These are phyloP conservation scores for Solanum paucissectum DNA, from an alignment of 257 asterid species.

Conservation along the genomic window DNA sequence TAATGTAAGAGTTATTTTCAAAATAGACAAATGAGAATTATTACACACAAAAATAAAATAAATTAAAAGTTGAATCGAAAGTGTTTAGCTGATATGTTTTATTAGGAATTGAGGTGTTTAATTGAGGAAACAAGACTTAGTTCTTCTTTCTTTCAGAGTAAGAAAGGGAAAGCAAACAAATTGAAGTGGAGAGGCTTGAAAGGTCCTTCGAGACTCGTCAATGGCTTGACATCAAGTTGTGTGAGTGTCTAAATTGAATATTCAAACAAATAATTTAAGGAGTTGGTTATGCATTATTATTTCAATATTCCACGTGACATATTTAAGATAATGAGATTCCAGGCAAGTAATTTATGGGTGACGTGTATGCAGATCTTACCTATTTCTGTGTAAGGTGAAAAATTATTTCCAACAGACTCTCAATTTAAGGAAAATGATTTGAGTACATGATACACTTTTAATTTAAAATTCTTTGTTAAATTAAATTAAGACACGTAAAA, in stretches of 20 bases:
- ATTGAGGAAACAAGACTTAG: neutral
- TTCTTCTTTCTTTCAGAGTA: neutral
- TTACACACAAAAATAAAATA: neutral
- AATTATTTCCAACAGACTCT: too few species aligned
- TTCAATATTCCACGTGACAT: neutral
- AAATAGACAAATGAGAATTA: neutral
- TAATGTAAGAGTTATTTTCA: neutral
- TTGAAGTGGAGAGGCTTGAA: too few species aligned
- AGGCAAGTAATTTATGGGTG: too few species aligned
- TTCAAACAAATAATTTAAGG: too few species aligned
- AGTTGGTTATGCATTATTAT: too few species aligned
- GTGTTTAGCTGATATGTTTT: neutral
- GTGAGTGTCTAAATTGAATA: too few species aligned
- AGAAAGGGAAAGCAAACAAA: too few species aligned
- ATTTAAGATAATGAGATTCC: neutral
- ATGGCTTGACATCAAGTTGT: too few species aligned
- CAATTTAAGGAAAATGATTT: too few species aligned
- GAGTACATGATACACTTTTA: neutral
- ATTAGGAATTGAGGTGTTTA: neutral
- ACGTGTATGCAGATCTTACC: too few species aligned
- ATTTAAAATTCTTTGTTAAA: neutral
- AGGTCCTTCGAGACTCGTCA: too few species aligned
- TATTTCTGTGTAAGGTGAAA: too few species aligned
- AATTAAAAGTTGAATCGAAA: neutral
- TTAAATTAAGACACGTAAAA: neutral